Base-by-base conservation (phyloP, 164 flowering plant species). In the Magnolia kwangsiensis region DNA sequence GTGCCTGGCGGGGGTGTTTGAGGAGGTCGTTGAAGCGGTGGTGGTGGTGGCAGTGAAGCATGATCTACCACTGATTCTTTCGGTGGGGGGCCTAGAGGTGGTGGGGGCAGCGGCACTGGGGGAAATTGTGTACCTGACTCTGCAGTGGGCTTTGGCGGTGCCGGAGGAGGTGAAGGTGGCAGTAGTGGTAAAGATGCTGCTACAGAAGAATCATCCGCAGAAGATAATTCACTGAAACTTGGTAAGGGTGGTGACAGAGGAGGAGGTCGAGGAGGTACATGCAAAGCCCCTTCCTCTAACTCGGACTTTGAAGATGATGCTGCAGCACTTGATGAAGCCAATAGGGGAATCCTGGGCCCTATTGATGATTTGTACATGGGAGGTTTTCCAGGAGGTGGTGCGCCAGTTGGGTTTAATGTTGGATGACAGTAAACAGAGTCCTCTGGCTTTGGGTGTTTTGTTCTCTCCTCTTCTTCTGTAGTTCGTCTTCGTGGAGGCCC, bases 301-400 rank as follows among this genome's bases (percentile, higher is more conserved):
- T 89, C 98, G 66, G 88, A 73, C 10, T 11, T 74, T n/a, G 91
- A 94, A 29, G 95, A 87, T 80, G 95, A 88, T 75, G 94, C 93
- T 69, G 74, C 88, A 72, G 78, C 88, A 84, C 92, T 84, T 11
- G 93, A 83, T 63, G 97, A 88, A 79, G 87, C 87, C 67, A 93
- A 82, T 68, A 89, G 81, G 21, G 95, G 95, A 68, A 91, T 90
- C 78, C 96, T 85, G 45, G 99, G 97, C 67, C 96, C 99, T 95
- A 94, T 90, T n/a, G 98, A 92, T 76, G 99, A 92, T 74, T 91
- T 91, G 74, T 83, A 96, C 99, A 96, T 92, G 9, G 98, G 99
- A 82, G 97, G 97, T 81, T 96, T 96, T 78, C 99, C 99, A 81
- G 99, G 99, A 65, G 99, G 99, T 10, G 99, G 99, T 24, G 99